phyloP scores from a whole-genome alignment of 1,139 yeast species.

The Saccharomycopsis phalli region DNA sequence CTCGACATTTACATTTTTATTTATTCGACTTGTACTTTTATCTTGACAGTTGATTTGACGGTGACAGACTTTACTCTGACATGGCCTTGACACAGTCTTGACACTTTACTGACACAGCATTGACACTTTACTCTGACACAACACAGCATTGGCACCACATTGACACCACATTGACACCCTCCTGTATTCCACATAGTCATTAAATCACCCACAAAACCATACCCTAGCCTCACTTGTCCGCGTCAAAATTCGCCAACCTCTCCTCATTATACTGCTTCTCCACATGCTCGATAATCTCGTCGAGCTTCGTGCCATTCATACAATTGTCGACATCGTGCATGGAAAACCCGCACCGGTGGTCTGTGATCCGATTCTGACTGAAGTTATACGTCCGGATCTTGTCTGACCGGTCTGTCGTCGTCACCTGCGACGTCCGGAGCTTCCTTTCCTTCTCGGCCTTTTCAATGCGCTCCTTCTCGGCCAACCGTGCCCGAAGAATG shows the following conservation, averaged over 20 bases:
- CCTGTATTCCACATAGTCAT: not conserved
- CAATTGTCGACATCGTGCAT: conserved; percentile 75
- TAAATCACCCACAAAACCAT: not conserved
- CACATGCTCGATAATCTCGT: conserved; percentile 50
- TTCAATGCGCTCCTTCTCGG: conserved; percentile 66
- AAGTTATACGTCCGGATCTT: conserved; percentile 89
- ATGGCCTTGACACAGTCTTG: too few species aligned
- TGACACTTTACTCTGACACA: too few species aligned
- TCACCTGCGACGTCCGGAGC: conserved; percentile 73
- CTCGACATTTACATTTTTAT: too few species aligned
- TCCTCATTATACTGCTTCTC: conserved; percentile 39
- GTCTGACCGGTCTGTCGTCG: conserved; percentile 84
- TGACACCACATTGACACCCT: too few species aligned
- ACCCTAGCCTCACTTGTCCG: too few species aligned
- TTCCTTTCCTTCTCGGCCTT: conserved; percentile 57
- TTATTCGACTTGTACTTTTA: too few species aligned
- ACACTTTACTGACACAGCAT: too few species aligned
- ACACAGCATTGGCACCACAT: too few species aligned
- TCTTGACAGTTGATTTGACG: too few species aligned
- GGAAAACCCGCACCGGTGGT: conserved; percentile 79
- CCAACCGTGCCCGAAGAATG: conserved; percentile 72
- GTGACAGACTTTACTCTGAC: too few species aligned
- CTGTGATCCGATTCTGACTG: conserved; percentile 89
- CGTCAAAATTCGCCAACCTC: conserved; percentile 22
- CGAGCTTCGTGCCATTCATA: conserved; percentile 63